A percentile compares a stretch with the other conserved stretches of the same genome.
Conservation (phyloP, 371 early-diverging fungal species). For the Syncephalastrum sp. region DNA sequence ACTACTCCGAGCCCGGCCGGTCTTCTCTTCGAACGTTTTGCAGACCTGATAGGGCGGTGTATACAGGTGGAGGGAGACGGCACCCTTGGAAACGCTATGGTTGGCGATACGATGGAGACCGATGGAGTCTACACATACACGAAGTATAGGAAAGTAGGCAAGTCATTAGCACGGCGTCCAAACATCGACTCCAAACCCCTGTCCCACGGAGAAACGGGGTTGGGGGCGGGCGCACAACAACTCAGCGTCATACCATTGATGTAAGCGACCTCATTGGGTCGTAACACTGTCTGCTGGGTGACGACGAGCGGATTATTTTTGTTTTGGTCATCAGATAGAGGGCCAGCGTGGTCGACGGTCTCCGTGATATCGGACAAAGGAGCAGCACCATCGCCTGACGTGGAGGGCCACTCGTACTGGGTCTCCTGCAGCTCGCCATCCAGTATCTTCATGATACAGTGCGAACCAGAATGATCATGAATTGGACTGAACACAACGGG, state of each 20-base stretch:
- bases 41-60: conserved; percentile 88
- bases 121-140: conserved; percentile 61
- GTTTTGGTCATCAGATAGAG: conserved; percentile 5
- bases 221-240: background rate
- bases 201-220: background rate
- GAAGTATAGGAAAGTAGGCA: background rate
- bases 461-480: conserved; percentile 92
- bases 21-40: conserved; percentile 80
- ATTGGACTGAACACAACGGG: conserved; percentile 63
- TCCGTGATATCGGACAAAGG: conserved; percentile 24
- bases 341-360: conserved; percentile 15
- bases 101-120: conserved; percentile 89
- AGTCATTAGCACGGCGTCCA: background rate
- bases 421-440: conserved; percentile 84
- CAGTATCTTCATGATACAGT: conserved; percentile 93
- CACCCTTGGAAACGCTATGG: conserved; percentile 53
- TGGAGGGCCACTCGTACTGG: conserved; percentile 74
- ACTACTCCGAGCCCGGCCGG: conserved; percentile 67
- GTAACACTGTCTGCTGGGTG: conserved; percentile 40
- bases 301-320: conserved; percentile 24
- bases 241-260: conserved; percentile 69
- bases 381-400: conserved; percentile 12
- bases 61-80: conserved; percentile 91
- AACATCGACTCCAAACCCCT: background rate
- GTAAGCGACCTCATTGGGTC: conserved; percentile 77